These are phyloP conservation scores for Anastatica hierochuntica DNA, from an alignment of 345 rosid species.

Conservation along the genomic window DNA sequence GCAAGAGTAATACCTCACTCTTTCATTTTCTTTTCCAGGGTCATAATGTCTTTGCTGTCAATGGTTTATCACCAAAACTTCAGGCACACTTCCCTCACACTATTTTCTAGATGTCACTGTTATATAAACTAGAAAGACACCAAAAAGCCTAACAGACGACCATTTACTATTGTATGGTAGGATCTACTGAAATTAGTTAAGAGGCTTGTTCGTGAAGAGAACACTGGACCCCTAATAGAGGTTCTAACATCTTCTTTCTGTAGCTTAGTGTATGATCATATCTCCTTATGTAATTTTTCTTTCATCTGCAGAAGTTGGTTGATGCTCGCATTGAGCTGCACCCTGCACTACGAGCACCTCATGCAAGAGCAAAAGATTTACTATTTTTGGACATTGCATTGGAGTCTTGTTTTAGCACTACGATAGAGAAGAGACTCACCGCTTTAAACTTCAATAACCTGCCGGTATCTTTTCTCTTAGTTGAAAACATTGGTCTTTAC, in stretches of 20 bases:
- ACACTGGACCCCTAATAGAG: constrained; percentile 66
- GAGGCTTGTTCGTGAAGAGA: constrained; percentile 64
- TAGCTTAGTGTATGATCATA: no score
- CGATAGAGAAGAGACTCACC: constrained; percentile 73
- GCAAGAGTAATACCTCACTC: not conserved
- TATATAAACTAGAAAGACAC: not conserved
- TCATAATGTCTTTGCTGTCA: constrained; percentile 61
- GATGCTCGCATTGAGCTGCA: constrained; percentile 93
- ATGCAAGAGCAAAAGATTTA: constrained; percentile 71
- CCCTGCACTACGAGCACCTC: constrained; percentile 52
- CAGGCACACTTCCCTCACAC: constrained; percentile 15
- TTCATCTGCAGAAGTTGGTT: constrained; percentile 48
- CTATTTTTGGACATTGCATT: constrained; percentile 83
- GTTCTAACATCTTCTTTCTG: constrained; percentile 24
- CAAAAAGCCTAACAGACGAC: not conserved
- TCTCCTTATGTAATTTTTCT: not conserved
- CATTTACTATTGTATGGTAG: constrained; percentile 29
- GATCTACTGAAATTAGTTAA: constrained; percentile 56
- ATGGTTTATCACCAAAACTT: constrained; percentile 28
- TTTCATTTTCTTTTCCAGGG: constrained; percentile 44
- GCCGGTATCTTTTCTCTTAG: constrained; percentile 37
- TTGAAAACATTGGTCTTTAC: not conserved
- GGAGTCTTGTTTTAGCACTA: constrained; percentile 83
- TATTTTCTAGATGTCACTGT: no score
- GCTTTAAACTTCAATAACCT: constrained; percentile 62